Base-by-base conservation (phyloP, 176 grass and related monocot genomes). In the Saccharum officinarum region DNA sequence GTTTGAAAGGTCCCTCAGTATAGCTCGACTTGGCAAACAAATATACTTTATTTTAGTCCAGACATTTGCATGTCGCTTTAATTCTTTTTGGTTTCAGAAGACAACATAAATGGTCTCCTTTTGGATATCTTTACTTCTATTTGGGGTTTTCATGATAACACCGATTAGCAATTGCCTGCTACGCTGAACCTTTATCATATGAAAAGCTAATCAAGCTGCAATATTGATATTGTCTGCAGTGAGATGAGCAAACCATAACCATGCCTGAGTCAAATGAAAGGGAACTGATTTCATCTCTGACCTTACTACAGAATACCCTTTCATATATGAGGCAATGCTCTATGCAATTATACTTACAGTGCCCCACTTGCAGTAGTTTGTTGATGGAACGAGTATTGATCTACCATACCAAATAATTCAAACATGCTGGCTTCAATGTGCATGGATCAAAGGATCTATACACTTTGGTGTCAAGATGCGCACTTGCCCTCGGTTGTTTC, bases 11-110 rank as follows among this genome's bases (percentile, higher is more conserved):
- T 47, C 42, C 40, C 11, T 67, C 42, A 44, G 33, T 49, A 3
- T 63, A 30, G 22, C 11, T 78, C 6, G 28, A 69, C 18, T 18
- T 30, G 52, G 10, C 49, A 49, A 25, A 52, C 25, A 4, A 18
- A 64, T 22, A 80, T 7, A 42, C 52, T 65, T 50, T 41, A 52
- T 16, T 67, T 67, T 1, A 15, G 20, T 42, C 10, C 12, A 50
- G n/a, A 80, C 26, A 13, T 44, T 60, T 55, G 16, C 57, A 33
- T 42, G 16, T 86, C 80, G 33, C 38, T 72, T 33, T 63, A 80
- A 7, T 30, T 25, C 76, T 22, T 38, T 68, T 77, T 80, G 5
- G 14, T 26, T 86, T 50, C 2, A 28, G 20, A 33, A 50, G 31
- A 52, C 45, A 22, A 23, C 47, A 77, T 16, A 57, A 57, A 28